Evolutionary conservation across 2,329 filamentous ascomycete species (phyloP), one percentile per base, ranked within the genome.

Genomic region (Paecilomyces variotii): DNA sequence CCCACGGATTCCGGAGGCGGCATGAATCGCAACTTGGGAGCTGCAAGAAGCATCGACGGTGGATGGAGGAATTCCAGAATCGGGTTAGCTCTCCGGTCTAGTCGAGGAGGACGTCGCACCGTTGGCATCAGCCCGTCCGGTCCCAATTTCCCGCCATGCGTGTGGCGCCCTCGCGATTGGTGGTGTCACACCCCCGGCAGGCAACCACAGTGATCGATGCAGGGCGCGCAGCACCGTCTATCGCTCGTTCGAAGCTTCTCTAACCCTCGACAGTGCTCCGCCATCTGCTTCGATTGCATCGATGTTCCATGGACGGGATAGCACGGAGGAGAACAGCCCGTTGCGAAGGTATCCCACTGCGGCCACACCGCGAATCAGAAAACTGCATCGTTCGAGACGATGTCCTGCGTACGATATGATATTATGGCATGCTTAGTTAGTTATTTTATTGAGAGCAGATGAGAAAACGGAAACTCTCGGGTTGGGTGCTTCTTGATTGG

Each of bases 131-230:
- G 35, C 30, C 54, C 54, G 32, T 55, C 54, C 28, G 34, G 28
- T 55, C 54, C 54, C 54, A 55, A 39, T 55, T 55, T 55, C 24
- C 24, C 28, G 30, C 54, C 54, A 55, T 55, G 54, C 35, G 32
- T 35, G 54, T 55, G 54, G 54, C 54, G 53, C 35, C 32, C 26
- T 53, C 25, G 56, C 57, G 56, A 58, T 56, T 55, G 51, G 54
- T 53, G 57, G 59, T 64, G 58, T 60, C 57, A 57, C 53, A 19
- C 51, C 34, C 60, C 57, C 58, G 52, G 58, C 62, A 65, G 62
- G 61, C 62, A 64, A 64, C 60, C 56, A 60, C 30, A 32, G 55
- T 64, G 65, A 67, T 66, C 60, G 64, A 62, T 65, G 64, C 61
- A 67, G 65, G 63, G 61, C 68, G 65, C 45, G 66, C 60, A 54